Conservation (phyloP, 2,329 filamentous ascomycete species). For the Ophiostoma perfectum region DNA sequence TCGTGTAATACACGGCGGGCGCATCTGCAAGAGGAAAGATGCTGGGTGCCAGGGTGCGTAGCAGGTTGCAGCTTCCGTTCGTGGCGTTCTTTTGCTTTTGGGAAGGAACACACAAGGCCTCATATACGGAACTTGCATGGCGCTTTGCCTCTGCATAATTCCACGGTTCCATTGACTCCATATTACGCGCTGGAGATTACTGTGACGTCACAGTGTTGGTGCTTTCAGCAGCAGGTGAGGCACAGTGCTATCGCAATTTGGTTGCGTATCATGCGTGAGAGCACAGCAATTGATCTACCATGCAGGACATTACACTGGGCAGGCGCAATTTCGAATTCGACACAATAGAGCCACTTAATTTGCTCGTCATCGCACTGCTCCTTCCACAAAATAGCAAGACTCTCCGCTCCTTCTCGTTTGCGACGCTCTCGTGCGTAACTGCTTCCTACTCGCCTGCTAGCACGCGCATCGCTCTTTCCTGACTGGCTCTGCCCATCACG, state of each 20-base stretch:
- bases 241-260: background rate
- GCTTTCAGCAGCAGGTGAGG: background rate
- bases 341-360: background rate
- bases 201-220: background rate
- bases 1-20: background rate
- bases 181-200: background rate
- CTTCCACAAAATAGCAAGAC: slow-evolving; percentile 5
- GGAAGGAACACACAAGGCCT: background rate
- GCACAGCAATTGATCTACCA: background rate
- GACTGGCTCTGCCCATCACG: background rate
- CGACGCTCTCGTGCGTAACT: background rate
- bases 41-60: background rate
- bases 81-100: background rate
- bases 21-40: background rate
- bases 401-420: background rate
- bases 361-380: slow-evolving; percentile 6
- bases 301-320: background rate
- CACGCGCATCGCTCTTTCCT: background rate
- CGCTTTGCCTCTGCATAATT: background rate
- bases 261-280: background rate
- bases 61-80: background rate
- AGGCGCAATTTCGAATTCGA: background rate
- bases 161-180: background rate
- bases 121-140: background rate
- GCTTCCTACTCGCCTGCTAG: background rate